phyloP scores from a whole-genome alignment of 2,329 filamentous ascomycete species.

The Trichoderma asperellum region DNA sequence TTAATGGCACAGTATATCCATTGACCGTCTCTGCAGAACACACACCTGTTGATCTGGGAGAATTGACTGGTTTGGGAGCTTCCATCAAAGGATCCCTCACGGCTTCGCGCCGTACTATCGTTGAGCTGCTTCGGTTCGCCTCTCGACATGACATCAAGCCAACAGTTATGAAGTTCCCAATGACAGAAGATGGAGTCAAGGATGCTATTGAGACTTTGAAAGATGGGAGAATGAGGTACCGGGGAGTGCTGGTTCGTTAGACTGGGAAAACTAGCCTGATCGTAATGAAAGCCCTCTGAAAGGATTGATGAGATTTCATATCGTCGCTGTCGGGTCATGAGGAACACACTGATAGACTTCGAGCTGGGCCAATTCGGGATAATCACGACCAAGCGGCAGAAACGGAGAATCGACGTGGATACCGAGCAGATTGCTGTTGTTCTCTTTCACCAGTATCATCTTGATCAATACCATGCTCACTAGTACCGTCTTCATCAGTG shows the following conservation, averaged over 20 bases:
- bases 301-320: slow-evolving; percentile 11
- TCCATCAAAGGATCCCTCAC: slow-evolving; percentile 9
- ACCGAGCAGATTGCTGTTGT: no score
- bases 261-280: not conserved
- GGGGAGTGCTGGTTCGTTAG: slow-evolving; percentile 10
- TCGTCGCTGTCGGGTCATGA: slow-evolving; percentile 20
- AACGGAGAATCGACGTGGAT: no score
- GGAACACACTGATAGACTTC: slow-evolving; percentile 26
- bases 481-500: no score
- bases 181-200: slow-evolving; percentile 3
- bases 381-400: not conserved
- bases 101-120: slow-evolving; percentile 8
- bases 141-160: slow-evolving; percentile 9
- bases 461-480: no score
- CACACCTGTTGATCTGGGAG: slow-evolving; percentile 1
- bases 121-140: slow-evolving; percentile 2
- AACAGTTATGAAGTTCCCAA: slow-evolving; percentile 3
- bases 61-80: slow-evolving; percentile 3
- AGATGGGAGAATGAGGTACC: slow-evolving; percentile 5
- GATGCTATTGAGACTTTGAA: slow-evolving; percentile 4
- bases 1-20: slow-evolving; percentile 7
- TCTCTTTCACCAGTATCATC: no score
- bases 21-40: not conserved
- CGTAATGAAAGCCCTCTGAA: not conserved
- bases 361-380: slow-evolving; percentile 11